These are phyloP conservation scores for Boletus insuetus DNA, from an alignment of 768 basidiomycete genomes.

Conservation along the genomic window DNA sequence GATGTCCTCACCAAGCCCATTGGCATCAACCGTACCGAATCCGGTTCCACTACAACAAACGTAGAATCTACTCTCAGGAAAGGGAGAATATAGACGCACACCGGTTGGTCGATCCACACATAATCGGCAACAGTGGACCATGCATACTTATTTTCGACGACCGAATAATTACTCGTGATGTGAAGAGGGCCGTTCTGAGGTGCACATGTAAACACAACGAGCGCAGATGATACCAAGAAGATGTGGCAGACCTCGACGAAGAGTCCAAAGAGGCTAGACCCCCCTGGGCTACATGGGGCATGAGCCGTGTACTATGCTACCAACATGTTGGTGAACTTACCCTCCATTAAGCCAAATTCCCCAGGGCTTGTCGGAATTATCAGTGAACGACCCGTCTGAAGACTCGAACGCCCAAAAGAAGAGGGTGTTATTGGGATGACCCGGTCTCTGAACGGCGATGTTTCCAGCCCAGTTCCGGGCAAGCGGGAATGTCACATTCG, in stretches of 20 bases:
- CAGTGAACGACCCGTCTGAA: background rate
- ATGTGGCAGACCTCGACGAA: background rate
- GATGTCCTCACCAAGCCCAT: conserved; percentile 48
- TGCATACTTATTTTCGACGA: background rate
- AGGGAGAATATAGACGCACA: background rate
- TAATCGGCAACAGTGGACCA: background rate
- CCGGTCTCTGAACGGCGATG: background rate
- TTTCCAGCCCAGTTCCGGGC: background rate
- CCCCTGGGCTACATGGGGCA: background rate
- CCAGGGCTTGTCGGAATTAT: background rate
- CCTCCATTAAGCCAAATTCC: background rate
- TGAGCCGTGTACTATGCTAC: background rate
- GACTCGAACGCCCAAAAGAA: background rate
- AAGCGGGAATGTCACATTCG: background rate
- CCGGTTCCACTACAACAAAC: background rate
- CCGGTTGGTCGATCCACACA: background rate
- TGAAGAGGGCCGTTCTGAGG: background rate
- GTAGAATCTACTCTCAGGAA: background rate
- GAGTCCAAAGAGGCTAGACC: background rate
- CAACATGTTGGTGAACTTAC: background rate
- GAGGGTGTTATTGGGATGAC: background rate
- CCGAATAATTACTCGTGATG: background rate
- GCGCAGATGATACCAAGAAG: background rate
- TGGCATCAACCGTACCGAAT: conserved; percentile 57
- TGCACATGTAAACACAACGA: background rate